Evolutionary conservation across 2,329 filamentous ascomycete species (phyloP).

Genomic region (Incumbomyces lentus): DNA sequence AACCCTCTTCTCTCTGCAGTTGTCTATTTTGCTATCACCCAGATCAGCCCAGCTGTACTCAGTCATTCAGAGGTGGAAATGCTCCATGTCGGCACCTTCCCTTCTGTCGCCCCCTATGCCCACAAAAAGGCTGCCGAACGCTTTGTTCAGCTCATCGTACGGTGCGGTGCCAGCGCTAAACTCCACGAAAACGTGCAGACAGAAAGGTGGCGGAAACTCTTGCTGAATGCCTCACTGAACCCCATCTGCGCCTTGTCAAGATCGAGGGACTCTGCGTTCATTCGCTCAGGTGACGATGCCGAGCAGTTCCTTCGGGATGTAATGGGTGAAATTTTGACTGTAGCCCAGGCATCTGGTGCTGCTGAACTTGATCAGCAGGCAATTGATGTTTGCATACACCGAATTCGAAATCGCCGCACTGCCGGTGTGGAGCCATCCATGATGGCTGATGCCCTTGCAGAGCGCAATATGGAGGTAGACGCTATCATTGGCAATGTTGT

Average conservation of each 20-base stretch:
- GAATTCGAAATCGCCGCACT: slow-evolving; percentile 27
- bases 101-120: slow-evolving; percentile 22
- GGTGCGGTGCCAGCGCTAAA: slow-evolving; percentile 38
- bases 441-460: slow-evolving; percentile 36
- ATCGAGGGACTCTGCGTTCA: slow-evolving; percentile 42
- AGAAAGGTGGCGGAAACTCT: slow-evolving; percentile 50
- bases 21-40: slow-evolving; percentile 44
- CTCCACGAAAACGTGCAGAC: slow-evolving; percentile 46
- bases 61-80: slow-evolving; percentile 37
- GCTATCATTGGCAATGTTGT: slow-evolving; percentile 41
- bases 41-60: slow-evolving; percentile 40
- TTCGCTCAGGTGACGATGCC: slow-evolving; percentile 31
- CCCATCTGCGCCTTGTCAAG: slow-evolving; percentile 48
- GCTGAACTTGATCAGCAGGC: slow-evolving; percentile 26
- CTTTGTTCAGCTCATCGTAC: slow-evolving; percentile 34
- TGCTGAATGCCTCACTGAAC: slow-evolving; percentile 54
- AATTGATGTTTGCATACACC: slow-evolving; percentile 29
- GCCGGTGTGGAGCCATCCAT: slow-evolving; percentile 40
- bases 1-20: slow-evolving; percentile 48
- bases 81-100: slow-evolving; percentile 43
- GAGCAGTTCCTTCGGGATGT: slow-evolving; percentile 26
- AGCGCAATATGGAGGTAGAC: slow-evolving; percentile 39
- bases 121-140: slow-evolving; percentile 24
- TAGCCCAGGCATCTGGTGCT: slow-evolving; percentile 34
- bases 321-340: slow-evolving; percentile 36